Conservation (phyloP, 148 eudicot species). For the Fagopyrum homotropicum region DNA sequence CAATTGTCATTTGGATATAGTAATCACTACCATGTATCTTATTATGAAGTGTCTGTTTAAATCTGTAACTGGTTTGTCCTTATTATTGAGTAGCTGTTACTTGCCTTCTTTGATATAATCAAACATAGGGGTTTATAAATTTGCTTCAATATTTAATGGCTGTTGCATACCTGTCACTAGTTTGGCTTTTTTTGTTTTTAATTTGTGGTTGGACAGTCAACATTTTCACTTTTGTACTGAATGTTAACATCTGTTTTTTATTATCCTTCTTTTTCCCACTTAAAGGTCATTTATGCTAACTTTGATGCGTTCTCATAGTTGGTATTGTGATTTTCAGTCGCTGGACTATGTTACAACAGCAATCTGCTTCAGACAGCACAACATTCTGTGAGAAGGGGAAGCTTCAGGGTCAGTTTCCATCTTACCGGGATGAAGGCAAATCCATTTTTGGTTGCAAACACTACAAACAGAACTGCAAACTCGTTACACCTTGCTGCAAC, state of each 20-base stretch:
- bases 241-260: not conserved
- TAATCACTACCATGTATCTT: not conserved
- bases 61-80: not conserved
- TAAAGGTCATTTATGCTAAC: not conserved
- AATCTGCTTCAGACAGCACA: constrained; percentile 26
- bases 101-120: too few relatives aligned
- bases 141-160: too few relatives aligned
- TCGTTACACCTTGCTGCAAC: constrained; percentile 78
- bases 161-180: too few relatives aligned
- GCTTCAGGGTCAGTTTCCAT: constrained; percentile 65
- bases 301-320: constrained; percentile 14
- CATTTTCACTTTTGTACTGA: not conserved
- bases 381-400: constrained; percentile 32
- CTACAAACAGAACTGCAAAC: constrained; percentile 91
- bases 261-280: not conserved
- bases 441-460: constrained; percentile 74
- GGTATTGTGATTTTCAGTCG: constrained; percentile 36
- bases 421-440: constrained; percentile 48
- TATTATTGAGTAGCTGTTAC: not conserved
- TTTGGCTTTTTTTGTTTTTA: not conserved
- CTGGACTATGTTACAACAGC: constrained; percentile 47
- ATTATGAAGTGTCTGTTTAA: not conserved
- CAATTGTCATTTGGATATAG: not conserved
- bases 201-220: not conserved
- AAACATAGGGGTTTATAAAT: too few relatives aligned